Base-by-base conservation (phyloP, 805 yeast genomes). In the Candida ficus region DNA sequence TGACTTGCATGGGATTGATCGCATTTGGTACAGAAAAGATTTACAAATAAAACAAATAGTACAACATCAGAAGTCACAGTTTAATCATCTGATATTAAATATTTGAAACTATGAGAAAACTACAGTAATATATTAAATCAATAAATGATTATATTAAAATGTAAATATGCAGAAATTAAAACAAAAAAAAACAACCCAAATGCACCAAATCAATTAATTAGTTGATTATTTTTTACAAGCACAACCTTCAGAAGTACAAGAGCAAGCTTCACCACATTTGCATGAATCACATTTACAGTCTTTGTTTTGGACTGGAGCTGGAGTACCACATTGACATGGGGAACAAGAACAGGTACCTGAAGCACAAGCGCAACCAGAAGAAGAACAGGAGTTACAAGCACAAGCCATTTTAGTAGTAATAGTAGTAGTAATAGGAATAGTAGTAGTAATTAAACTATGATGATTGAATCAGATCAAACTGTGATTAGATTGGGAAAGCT, bases 331-430 rank as follows among this genome's bases (percentile, higher is more conserved):
- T 18, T 32, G 21, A 27, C 43, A 41, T 12, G 34, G 14, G 5
- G 27, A 12, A 32, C 44, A 41, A 4, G 28, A n/a, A 29, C 44
- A 41, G 19, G 37, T 19, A 16, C 32, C 35, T 32, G 44, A 38
- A 16, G 44, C 40, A 29, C 44, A 41, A 18, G 44, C 12, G 20
- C 44, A 41, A 11, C 35, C 40, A 14, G 40, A 33, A 9, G 40
- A 27, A n/a, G 44, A 36, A 16, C 41, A 41, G 7, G 40, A 29
- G 6, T 29, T 20, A 41, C 44, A 41, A 18, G 39, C 18, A 21
- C 40, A 41, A 20, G 38, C 37, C 36, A 35, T 35, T 35, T 23
- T 33, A 16, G 8, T 16, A 28, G 33, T 20, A 25, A 12, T 33
- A 9, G 21, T 33, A 7, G 20, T 29, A 8, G 12, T 21, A n/a